Evolutionary conservation across 768 basidiomycete species (phyloP).

Genomic region (Lactarius indigo): DNA sequence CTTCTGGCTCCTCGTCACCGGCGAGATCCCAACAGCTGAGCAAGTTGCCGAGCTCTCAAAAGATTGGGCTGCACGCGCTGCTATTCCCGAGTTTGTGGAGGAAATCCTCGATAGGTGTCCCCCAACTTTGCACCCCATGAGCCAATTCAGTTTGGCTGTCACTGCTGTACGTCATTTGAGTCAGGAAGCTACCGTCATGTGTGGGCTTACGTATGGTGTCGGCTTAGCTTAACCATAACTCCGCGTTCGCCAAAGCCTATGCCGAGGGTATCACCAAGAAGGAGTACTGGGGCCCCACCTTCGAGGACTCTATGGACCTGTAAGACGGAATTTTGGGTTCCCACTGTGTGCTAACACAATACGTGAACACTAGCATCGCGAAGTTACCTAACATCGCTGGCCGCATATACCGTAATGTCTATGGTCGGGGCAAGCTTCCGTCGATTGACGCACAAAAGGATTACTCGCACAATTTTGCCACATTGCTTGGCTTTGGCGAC

Average conservation of each 20-base stretch:
- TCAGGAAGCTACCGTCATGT: not conserved
- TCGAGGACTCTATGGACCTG: constrained; percentile 89
- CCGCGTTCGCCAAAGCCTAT: constrained; percentile 94
- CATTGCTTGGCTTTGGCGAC: constrained; percentile 88
- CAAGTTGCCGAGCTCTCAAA: constrained; percentile 83
- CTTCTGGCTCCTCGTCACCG: constrained; percentile 95
- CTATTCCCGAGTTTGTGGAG: constrained; percentile 93
- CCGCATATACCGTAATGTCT: constrained; percentile 86
- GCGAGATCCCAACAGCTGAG: constrained; percentile 88
- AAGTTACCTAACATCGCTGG: constrained; percentile 97
- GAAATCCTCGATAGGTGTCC: constrained; percentile 93
- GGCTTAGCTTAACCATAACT: constrained; percentile 82
- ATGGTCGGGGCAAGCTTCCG: constrained; percentile 82
- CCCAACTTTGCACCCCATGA: constrained; percentile 96
- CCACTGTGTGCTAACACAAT: not conserved
- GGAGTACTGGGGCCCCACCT: constrained; percentile 95
- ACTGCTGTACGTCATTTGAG: constrained; percentile 62
- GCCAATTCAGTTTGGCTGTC: constrained; percentile 94
- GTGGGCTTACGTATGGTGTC: constrained; percentile 21
- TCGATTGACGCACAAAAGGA: constrained; percentile 82
- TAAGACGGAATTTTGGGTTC: constrained; percentile 31
- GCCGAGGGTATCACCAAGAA: constrained; percentile 88
- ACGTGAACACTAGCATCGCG: constrained; percentile 60
- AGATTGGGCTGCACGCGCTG: constrained; percentile 93
- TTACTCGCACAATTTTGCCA: constrained; percentile 85